These are phyloP conservation scores for Paraphaeosphaeria minitans DNA, from an alignment of 2,329 filamentous ascomycete species.

Conservation along the genomic window DNA sequence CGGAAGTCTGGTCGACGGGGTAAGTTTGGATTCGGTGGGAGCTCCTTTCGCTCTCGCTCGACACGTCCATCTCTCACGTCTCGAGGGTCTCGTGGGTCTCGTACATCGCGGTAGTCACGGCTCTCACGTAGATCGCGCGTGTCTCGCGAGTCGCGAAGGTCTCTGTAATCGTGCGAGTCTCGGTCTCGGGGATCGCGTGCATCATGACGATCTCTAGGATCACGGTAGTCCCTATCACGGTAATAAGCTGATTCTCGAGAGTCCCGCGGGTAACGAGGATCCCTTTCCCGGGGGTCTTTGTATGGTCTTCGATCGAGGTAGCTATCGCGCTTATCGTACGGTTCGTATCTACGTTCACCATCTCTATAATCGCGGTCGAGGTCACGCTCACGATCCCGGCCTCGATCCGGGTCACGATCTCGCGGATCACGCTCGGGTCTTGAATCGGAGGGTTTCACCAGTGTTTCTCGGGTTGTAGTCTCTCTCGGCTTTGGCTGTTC, in stretches of 20 bases:
- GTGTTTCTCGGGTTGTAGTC: constrained; percentile 36
- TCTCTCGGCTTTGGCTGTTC: constrained; percentile 47
- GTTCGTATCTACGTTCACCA: constrained; percentile 42
- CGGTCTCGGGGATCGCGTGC: constrained; percentile 28
- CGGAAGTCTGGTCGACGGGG: constrained; percentile 32
- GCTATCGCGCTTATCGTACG: constrained; percentile 19
- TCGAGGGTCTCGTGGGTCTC: constrained; percentile 23
- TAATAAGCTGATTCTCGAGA: constrained; percentile 20
- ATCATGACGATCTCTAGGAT: constrained; percentile 30
- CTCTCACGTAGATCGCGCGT: constrained; percentile 19
- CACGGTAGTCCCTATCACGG: constrained; percentile 22
- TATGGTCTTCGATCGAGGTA: constrained; percentile 23
- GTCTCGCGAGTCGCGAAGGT: constrained; percentile 24
- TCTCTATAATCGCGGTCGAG: constrained; percentile 46
- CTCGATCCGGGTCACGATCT: constrained; percentile 31
- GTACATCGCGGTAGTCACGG: constrained; percentile 26
- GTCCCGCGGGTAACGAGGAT: constrained; percentile 27
- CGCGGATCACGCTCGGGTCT: constrained; percentile 36
- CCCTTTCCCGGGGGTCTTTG: constrained; percentile 24
- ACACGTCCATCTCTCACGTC: constrained; percentile 31
- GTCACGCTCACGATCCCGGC: constrained; percentile 41
- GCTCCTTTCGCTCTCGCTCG: constrained; percentile 37
- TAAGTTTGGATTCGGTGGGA: constrained; percentile 22
- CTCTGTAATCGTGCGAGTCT: constrained; percentile 21
- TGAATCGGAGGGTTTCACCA: constrained; percentile 27